Base-by-base conservation (phyloP, 2,329 filamentous ascomycete species). In the Pseudohalonectria lignicola region DNA sequence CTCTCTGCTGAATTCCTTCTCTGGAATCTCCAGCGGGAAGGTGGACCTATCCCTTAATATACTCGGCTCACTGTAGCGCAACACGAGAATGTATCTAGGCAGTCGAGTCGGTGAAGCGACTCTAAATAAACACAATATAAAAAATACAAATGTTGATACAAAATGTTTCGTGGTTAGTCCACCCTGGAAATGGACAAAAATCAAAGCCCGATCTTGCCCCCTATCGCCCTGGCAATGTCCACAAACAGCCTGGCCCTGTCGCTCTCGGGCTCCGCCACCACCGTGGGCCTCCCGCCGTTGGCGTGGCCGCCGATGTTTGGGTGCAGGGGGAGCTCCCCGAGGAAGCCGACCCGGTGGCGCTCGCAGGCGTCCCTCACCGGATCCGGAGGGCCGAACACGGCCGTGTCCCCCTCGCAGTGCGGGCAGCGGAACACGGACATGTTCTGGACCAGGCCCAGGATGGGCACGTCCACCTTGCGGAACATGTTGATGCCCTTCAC, bases 401-500 rank as follows among this genome's bases (percentile, higher is more conserved):
- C 77, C 4, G 81, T 85, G 47, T 79, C 69, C n/a, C 76, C 69
- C 5, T 76, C 69, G 51, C 88, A 95, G 47, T 80, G 73, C 1
- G 85, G 85, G 49, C 87, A 94, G 4, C 70, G 74, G 54, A 93
- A 94, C 28, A 86, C 69, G 7, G 80, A 81, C 87, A 94, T 94
- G 53, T 94, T 94, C 55, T 92, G 82, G 15, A 98, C 81, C 60
- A 96, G 76, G 2, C 92, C 92, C 2, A 96, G 66, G 25, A 92
- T 72, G 36, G 84, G 79, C 5, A 93, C 76, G 39, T 82, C 67
- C 49, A 93, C 84, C 51, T 86, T 90, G 49, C 79, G 76, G 61
- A 96, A 96, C 77, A 98, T 87, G 49, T 86, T 84, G 45, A 95
- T 82, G 3, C 92, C 92, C 49, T 92, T 86, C 16, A 93, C 73